Evolutionary conservation across 1,284 basidiomycete species (phyloP).

Genomic region (Cryptococcus sp.): DNA sequence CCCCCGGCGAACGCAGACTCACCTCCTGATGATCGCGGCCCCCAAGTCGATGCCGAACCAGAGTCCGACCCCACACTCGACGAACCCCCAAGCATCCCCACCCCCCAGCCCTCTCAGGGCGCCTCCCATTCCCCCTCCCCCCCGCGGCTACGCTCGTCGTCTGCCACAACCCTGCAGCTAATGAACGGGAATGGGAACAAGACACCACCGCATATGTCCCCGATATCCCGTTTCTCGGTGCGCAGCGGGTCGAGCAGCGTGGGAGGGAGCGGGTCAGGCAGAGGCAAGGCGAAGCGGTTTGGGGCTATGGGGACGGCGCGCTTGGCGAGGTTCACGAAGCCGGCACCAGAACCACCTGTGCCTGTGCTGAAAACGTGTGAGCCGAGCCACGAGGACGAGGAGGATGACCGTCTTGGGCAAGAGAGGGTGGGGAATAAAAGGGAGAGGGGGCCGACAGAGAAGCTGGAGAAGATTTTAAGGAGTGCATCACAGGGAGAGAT

Average conservation of each 20-base stretch:
- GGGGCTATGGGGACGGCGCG: too few relatives aligned
- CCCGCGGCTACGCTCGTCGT: background rate
- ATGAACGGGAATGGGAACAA: background rate
- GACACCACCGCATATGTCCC: background rate
- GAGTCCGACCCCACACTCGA: conserved; percentile 4
- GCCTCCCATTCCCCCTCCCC: background rate
- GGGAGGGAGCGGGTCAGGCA: too few relatives aligned
- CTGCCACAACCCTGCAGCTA: background rate
- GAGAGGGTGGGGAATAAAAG: background rate
- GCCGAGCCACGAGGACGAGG: too few relatives aligned
- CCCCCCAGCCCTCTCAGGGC: conserved; percentile 5
- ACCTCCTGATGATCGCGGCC: background rate
- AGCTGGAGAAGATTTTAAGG: background rate
- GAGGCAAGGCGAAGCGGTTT: too few relatives aligned
- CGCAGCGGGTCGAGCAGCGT: too few relatives aligned
- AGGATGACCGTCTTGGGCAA: background rate
- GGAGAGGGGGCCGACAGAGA: background rate
- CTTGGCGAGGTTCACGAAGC: too few relatives aligned
- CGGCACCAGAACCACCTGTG: too few relatives aligned
- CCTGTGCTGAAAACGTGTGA: too few relatives aligned
- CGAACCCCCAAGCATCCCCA: conserved; percentile 1
- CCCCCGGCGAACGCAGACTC: background rate
- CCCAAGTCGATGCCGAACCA: background rate
- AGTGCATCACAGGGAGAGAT: background rate
- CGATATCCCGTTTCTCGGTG: conserved; percentile 2